Base-by-base conservation (phyloP, 1,139 yeast species). In the Debaryomyces subglobosus region DNA sequence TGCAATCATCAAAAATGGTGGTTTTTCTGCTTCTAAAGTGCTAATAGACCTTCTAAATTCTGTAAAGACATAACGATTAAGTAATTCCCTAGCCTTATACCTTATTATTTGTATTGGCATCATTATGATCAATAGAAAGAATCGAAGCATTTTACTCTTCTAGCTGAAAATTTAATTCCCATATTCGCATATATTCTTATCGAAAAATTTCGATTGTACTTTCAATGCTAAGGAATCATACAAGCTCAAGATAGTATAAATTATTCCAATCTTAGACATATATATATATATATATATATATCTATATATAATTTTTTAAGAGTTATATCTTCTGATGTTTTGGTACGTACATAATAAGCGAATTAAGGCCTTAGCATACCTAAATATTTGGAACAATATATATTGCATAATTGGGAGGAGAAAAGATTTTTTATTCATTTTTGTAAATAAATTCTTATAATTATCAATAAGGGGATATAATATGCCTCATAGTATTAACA, bases 1-100 rank as follows among this genome's bases (percentile, higher is more conserved):
- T 5, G 85, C 81, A 8, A 84, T 58, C 53, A 78, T 60, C 5
- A 78, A 44, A 42, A 64, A 61, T 6, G 72, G 68, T 1, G 64
- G 63, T 39, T 61, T 65, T 39, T 41, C 39, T 37, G 29, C 51
- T 15, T 13, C 44, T 32, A 47, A n/a, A 8, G 52, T 47, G 33
- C 46, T 46, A n/a, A 46, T 25, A 10, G 43, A 10, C 36, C 52
- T 35, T 18, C 27, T 20, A 25, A 21, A 30, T 5, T 29, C 32
- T 13, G 34, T 24, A n/a, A 24, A 34, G 2, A 25, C 24, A 34
- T 42, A 42, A 15, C 33, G 34, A 23, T 23, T 42, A 15, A 42
- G 39, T 34, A 34, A 1, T 18, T 33, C 24, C 16, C 18, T 42
- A 15, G 29, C 10, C 32, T 42, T 33, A 39, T 33, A 42, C 25